These are phyloP conservation scores for Fusarium tanahbumbuense DNA, from an alignment of 2,329 filamentous ascomycete genomes.

Conservation along the genomic window DNA sequence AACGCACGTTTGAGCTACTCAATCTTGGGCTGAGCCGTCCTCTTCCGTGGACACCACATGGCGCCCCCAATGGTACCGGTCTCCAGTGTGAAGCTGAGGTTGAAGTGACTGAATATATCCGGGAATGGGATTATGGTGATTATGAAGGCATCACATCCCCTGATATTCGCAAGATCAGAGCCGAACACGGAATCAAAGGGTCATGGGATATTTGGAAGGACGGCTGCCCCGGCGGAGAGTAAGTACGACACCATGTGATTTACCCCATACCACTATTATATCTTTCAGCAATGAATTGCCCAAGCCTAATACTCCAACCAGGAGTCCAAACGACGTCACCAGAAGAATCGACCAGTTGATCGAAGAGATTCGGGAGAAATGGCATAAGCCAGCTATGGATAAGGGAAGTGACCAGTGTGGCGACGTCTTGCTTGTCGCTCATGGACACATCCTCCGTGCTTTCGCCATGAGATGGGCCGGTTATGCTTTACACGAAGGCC, in stretches of 20 bases:
- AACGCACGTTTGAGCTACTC: constrained; percentile 90
- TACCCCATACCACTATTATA: constrained; percentile 8
- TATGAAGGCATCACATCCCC: constrained; percentile 84
- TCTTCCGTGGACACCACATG: constrained; percentile 75
- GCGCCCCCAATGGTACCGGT: constrained; percentile 50
- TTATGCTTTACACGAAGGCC: constrained; percentile 78
- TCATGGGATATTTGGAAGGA: constrained; percentile 91
- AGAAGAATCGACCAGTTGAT: constrained; percentile 81
- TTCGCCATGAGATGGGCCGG: constrained; percentile 89
- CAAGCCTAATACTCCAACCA: constrained; percentile 48
- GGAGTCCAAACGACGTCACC: constrained; percentile 78
- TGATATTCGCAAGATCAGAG: constrained; percentile 71
- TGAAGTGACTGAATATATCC: constrained; percentile 76
- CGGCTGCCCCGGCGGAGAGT: constrained; percentile 88
- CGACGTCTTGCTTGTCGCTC: constrained; percentile 76
- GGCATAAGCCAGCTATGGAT: constrained; percentile 72
- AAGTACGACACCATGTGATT: constrained; percentile 50
- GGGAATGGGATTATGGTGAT: constrained; percentile 89
- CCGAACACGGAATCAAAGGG: constrained; percentile 66
- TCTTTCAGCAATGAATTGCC: neutral
- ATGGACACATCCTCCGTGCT: constrained; percentile 88
- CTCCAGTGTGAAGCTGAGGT: constrained; percentile 69
- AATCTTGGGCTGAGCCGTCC: constrained; percentile 75
- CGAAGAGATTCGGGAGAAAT: constrained; percentile 74
- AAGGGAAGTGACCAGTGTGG: constrained; percentile 55